A percentile compares a stretch with the other conserved stretches of the same genome.
Evolutionary conservation across 768 basidiomycete species (phyloP).

Genomic region (Cantharellus cinnabarinus): DNA sequence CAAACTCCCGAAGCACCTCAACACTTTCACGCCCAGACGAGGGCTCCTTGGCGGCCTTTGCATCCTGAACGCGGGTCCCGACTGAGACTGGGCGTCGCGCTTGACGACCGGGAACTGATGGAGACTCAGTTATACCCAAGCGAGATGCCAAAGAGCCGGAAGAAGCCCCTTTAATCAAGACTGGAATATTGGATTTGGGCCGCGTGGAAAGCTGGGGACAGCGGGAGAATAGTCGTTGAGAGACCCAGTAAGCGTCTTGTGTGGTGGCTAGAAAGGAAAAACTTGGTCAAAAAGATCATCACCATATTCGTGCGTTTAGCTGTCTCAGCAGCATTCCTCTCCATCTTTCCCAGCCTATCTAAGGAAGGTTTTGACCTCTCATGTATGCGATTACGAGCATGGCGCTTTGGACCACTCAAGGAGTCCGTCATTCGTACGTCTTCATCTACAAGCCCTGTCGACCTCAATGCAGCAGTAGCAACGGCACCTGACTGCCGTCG

Average conservation of each 20-base stretch:
- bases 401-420: background rate
- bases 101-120: background rate
- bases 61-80: background rate
- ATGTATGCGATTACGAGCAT: background rate
- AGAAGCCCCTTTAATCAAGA: background rate
- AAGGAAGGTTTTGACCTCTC: background rate
- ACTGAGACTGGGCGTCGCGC: background rate
- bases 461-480: background rate
- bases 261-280: background rate
- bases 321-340: background rate
- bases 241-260: too few relatives aligned
- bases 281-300: background rate
- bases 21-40: slow-evolving; percentile 15
- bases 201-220: too few relatives aligned
- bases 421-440: background rate
- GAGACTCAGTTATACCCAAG: background rate
- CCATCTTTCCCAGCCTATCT: background rate
- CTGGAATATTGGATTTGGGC: background rate
- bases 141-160: background rate
- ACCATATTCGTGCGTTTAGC: background rate
- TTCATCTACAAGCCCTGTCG: background rate
- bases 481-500: background rate
- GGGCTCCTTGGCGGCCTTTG: background rate
- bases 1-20: slow-evolving; percentile 58
- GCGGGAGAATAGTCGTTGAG: too few relatives aligned